Evolutionary conservation across 1,284 basidiomycete species (phyloP), one percentile per base, ranked within the genome.

Genomic region (Microstroma glucosiphilum): DNA sequence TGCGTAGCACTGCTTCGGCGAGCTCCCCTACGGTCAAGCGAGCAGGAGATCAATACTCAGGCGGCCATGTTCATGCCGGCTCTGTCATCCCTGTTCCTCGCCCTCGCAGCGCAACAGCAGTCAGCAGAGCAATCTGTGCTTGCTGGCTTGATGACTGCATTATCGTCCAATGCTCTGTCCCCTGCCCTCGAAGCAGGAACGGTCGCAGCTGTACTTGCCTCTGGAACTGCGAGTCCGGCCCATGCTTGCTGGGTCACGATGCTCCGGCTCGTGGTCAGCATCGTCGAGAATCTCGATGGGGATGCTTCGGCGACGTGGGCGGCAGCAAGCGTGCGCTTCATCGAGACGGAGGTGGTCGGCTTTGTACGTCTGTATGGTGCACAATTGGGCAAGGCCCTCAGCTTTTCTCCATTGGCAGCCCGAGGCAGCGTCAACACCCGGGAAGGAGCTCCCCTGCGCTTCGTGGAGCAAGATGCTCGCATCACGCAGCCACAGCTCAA

Each of bases 61-160:
- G 41, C 77, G 61, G 15, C 88, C 26, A 79, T 90, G 40, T 89
- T 89, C 80, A 83, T 87, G 7, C 84, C 87, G 8, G 86, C 90
- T 67, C 81, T 96, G 61, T 84, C 96, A 59, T 82, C 88, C 12
- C 88, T 96, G 81, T 89, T 96, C 73, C 88, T 92, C 81, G 85
- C 90, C 0, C 82, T 96, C n/a, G 89, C 90, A 4, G 85, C 85
- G 59, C 84, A 89, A 59, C 85, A 87, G 0, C 83, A 85, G 0
- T 87, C 90, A 0, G 90, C 92, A 1, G 92, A 96, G 78, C 83
- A 88, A 63, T 84, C 96, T 25, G 91, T 91, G 1, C 87, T 88
- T 69, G 89, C 89, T 66, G 91, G 91, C 42, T 82, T 92, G 1
- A 82, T 96, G 30, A 82, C 87, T 0, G 88, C 90, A 0, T 90